Conservation (phyloP, 2,329 filamentous ascomycete genomes). For the Xenoacremonium recifei region DNA sequence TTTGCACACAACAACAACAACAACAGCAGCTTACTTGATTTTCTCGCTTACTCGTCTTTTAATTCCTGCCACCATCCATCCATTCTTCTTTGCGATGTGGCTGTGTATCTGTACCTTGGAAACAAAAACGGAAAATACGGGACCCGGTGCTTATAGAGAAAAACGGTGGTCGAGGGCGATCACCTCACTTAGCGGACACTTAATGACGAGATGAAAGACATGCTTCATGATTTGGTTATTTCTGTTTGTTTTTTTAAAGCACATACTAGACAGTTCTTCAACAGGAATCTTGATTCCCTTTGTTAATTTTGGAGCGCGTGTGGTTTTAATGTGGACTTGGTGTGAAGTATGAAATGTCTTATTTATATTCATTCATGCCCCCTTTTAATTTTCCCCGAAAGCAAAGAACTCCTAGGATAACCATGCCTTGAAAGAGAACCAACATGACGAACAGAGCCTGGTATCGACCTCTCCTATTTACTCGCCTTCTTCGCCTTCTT, state of each 20-base stretch:
- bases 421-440: too few relatives aligned
- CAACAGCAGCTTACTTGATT: conserved; percentile 5
- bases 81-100: conserved; percentile 20
- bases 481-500: conserved; percentile 23
- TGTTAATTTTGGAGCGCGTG: too few relatives aligned
- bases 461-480: conserved; percentile 1
- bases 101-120: conserved; percentile 16
- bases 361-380: too few relatives aligned
- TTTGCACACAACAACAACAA: too few relatives aligned
- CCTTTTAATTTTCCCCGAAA: too few relatives aligned
- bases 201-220: conserved; percentile 29
- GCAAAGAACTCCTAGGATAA: too few relatives aligned
- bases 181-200: conserved; percentile 13
- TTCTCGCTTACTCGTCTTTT: conserved; percentile 10
- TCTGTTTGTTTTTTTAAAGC: background rate
- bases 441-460: too few relatives aligned
- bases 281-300: too few relatives aligned
- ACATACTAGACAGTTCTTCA: too few relatives aligned
- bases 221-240: conserved; percentile 28
- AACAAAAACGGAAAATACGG: background rate
- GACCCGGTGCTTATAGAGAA: conserved; percentile 22
- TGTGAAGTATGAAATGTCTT: too few relatives aligned
- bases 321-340: too few relatives aligned
- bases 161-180: conserved; percentile 19
- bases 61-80: too few relatives aligned